A percentile compares a stretch with the other conserved stretches of the same genome.
phyloP scores from a whole-genome alignment of 2,329 filamentous ascomycete species.

The Verticillium nubilum region DNA sequence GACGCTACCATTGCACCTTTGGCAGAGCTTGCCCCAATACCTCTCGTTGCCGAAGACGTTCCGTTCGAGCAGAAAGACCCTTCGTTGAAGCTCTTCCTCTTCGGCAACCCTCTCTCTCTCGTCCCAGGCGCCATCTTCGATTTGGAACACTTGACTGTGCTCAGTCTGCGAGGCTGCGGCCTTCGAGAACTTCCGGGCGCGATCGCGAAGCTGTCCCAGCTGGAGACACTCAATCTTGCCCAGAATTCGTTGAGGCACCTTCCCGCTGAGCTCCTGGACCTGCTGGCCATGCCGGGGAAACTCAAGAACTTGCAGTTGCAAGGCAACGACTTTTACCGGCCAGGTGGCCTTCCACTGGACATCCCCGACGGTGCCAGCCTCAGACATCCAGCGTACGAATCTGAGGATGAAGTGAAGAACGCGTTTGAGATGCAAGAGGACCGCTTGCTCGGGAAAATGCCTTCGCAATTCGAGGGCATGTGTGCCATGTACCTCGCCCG shows the following conservation, averaged over 20 bases:
- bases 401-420: constrained; percentile 12
- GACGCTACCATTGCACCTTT: constrained; percentile 54
- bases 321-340: constrained; percentile 57
- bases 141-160: constrained; percentile 54
- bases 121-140: constrained; percentile 58
- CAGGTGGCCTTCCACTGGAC: constrained; percentile 14
- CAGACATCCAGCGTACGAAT: constrained; percentile 11
- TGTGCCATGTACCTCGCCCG: constrained; percentile 15
- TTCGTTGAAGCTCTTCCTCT: constrained; percentile 55
- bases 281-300: constrained; percentile 40
- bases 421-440: constrained; percentile 4
- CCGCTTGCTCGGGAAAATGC: constrained; percentile 3
- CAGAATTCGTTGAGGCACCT: constrained; percentile 57
- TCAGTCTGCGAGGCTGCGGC: constrained; percentile 61
- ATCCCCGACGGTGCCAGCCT: constrained; percentile 5
- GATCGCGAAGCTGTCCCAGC: constrained; percentile 51
- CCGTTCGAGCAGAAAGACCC: constrained; percentile 56
- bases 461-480: constrained; percentile 7
- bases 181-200: constrained; percentile 55
- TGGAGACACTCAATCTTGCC: constrained; percentile 60
- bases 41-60: constrained; percentile 48
- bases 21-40: constrained; percentile 47
- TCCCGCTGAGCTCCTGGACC: constrained; percentile 56
- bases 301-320: constrained; percentile 50
- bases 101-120: constrained; percentile 48